These are phyloP conservation scores for Botrytis squamosa DNA, from an alignment of 2,329 filamentous ascomycete species.

Conservation along the genomic window DNA sequence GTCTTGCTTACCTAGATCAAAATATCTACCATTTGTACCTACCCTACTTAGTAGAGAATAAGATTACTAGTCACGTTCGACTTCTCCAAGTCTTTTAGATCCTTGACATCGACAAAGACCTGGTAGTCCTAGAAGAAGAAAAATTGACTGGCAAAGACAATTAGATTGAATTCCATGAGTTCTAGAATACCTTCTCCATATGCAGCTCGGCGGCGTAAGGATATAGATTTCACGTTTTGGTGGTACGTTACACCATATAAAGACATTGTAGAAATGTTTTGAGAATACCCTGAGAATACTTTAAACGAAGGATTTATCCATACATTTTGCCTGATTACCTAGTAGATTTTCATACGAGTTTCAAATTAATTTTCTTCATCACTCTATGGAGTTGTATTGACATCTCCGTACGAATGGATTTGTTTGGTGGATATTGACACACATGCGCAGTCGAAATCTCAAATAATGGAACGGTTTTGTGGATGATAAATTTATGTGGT, in stretches of 20 bases:
- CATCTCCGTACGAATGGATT: not conserved
- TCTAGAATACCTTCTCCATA: not conserved
- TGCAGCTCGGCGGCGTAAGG: not conserved
- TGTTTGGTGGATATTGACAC: conserved; percentile 19
- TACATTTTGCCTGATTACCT: conserved; percentile 11
- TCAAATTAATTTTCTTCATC: not conserved
- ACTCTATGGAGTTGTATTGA: not conserved
- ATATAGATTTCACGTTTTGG: not conserved
- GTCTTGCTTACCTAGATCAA: not conserved
- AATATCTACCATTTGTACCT: not conserved
- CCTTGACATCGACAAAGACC: not conserved
- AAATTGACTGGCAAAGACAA: no score
- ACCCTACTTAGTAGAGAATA: not conserved
- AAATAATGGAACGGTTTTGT: not conserved
- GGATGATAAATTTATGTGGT: not conserved
- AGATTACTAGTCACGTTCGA: not conserved
- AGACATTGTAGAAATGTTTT: not conserved
- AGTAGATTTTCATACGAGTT: not conserved
- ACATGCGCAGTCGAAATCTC: not conserved
- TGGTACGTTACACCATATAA: not conserved
- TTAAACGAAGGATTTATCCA: conserved; percentile 11
- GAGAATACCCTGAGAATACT: not conserved
- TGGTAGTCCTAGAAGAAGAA: not conserved
- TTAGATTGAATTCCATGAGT: not conserved
- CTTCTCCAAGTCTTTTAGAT: not conserved